A percentile compares a stretch with the other conserved stretches of the same genome.
phyloP scores from a whole-genome alignment of 345 rosid species.

The Lumnitzera racemosa region DNA sequence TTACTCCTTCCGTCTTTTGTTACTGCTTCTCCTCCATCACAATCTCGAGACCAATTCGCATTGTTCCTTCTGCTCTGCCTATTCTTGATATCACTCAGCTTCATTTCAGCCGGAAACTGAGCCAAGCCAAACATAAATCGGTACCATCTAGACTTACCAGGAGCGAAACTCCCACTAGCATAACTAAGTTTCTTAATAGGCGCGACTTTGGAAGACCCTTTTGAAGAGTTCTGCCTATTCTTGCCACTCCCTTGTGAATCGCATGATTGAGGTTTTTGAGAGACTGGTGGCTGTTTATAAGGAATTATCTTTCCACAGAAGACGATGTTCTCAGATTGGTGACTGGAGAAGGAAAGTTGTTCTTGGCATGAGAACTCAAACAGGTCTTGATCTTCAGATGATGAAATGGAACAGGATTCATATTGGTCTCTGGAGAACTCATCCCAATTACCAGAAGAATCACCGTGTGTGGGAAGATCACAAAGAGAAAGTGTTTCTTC shows the following conservation, averaged over 20 bases:
- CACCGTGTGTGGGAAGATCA: slow-evolving; percentile 29
- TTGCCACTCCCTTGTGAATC: background rate
- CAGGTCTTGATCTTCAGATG: slow-evolving; percentile 20
- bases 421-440: slow-evolving; percentile 13
- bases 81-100: slow-evolving; percentile 36
- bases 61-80: slow-evolving; percentile 29
- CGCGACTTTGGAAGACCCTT: slow-evolving; percentile 1
- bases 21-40: background rate
- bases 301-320: slow-evolving; percentile 54
- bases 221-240: slow-evolving; percentile 6
- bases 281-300: slow-evolving; percentile 2
- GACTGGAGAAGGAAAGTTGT: slow-evolving; percentile 10
- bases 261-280: no score
- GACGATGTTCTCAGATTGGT: slow-evolving; percentile 16
- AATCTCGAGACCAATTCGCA: background rate
- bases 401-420: background rate
- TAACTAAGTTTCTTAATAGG: slow-evolving; percentile 6
- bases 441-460: slow-evolving; percentile 9
- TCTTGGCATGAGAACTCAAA: slow-evolving; percentile 49
- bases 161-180: slow-evolving; percentile 11
- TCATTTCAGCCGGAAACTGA: slow-evolving; percentile 32
- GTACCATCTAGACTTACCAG: slow-evolving; percentile 34
- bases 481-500: slow-evolving; percentile 46
- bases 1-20: background rate
- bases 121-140: slow-evolving; percentile 35